Evolutionary conservation across 225 moss, liverwort and hornwort species (phyloP).

Genomic region (Polytrichum formosum): DNA sequence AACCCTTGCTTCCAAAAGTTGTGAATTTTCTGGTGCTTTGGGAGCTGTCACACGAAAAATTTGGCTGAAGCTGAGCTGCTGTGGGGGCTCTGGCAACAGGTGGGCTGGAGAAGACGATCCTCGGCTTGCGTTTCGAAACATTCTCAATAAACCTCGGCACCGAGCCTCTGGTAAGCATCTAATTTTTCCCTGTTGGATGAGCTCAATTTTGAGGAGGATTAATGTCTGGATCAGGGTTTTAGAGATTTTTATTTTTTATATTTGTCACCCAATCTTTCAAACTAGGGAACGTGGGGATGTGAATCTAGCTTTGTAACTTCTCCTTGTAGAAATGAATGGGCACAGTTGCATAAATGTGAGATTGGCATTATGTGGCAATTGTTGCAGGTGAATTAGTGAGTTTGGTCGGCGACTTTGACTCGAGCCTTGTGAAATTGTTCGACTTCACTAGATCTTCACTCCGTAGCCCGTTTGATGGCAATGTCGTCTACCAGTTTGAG

Average conservation of each 20-base stretch:
- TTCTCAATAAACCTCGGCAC: constrained; percentile 86
- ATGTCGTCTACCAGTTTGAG: constrained; percentile 94
- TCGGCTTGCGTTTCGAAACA: constrained; percentile 81
- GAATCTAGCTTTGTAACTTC: not conserved
- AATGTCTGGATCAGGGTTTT: not conserved
- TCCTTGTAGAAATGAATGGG: not conserved
- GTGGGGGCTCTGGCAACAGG: constrained; percentile 27
- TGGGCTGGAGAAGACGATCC: constrained; percentile 87
- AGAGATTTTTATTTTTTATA: not conserved
- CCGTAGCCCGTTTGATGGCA: constrained; percentile 92
- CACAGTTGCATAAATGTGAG: not conserved
- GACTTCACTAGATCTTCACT: constrained; percentile 92
- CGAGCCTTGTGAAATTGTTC: constrained; percentile 69
- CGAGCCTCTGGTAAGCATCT: constrained; percentile 63
- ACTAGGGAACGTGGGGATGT: too few species aligned
- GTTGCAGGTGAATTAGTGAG: constrained; percentile 84
- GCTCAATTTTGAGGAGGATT: too few species aligned
- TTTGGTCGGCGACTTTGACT: constrained; percentile 85
- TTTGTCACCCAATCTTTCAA: too few species aligned
- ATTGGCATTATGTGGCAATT: not conserved
- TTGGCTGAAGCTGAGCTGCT: not conserved
- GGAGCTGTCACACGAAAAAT: not conserved
- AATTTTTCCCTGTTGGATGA: not conserved
- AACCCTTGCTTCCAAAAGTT: too few species aligned
- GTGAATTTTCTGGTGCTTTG: not conserved